These are phyloP conservation scores for Ophidiomyces ophidiicola DNA, from an alignment of 2,329 filamentous ascomycete species.

Conservation along the genomic window DNA sequence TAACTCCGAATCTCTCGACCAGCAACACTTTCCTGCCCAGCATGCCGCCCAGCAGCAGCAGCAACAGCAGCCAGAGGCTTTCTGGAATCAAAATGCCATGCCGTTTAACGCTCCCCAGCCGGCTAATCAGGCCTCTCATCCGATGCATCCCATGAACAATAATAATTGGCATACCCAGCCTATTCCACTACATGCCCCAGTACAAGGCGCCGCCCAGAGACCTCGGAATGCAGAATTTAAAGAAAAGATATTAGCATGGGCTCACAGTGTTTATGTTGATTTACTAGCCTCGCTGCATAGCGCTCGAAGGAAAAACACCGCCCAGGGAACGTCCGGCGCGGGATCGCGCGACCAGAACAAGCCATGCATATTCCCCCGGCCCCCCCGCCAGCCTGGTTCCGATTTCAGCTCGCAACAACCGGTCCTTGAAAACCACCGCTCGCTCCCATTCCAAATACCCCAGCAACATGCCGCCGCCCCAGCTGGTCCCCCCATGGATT, in stretches of 20 bases:
- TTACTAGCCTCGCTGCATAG: slow-evolving; percentile 54
- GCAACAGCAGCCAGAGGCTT: slow-evolving; percentile 11
- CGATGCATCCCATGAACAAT: slow-evolving; percentile 8
- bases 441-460: slow-evolving; percentile 7
- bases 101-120: slow-evolving; percentile 16
- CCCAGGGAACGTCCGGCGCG: slow-evolving; percentile 34
- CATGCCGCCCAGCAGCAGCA: slow-evolving; percentile 25
- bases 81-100: slow-evolving; percentile 20
- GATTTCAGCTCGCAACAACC: slow-evolving; percentile 14
- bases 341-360: slow-evolving; percentile 37
- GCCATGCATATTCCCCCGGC: slow-evolving; percentile 50
- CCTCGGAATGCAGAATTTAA: slow-evolving; percentile 45
- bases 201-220: slow-evolving; percentile 18
- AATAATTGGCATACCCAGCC: slow-evolving; percentile 19
- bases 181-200: slow-evolving; percentile 17
- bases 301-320: slow-evolving; percentile 35
- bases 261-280: slow-evolving; percentile 61
- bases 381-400: slow-evolving; percentile 45
- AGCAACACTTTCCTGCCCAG: slow-evolving; percentile 28
- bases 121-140: slow-evolving; percentile 5
- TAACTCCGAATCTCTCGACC: slow-evolving; percentile 23
- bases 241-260: slow-evolving; percentile 56
- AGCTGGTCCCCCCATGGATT: slow-evolving; percentile 6
- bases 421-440: slow-evolving; percentile 6
- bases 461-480: slow-evolving; percentile 7